Evolutionary conservation across 805 yeast species (phyloP), one percentile per base, ranked within the genome.

Genomic region (Kluyveromyces aestuarii): DNA sequence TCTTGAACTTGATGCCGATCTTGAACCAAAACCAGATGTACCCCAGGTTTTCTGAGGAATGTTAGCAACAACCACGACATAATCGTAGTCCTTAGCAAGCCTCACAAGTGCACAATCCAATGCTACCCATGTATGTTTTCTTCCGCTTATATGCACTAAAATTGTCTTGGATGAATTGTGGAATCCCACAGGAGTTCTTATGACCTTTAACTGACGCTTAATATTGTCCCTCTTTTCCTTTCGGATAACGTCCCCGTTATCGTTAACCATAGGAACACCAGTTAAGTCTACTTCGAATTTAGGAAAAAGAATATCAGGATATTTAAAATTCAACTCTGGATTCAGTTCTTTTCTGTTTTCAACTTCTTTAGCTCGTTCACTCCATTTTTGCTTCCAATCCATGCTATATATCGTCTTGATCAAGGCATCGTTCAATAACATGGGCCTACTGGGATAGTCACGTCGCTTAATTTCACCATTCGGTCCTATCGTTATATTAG

Each of bases 81-180:
- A 74, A 62, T 86, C 95, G 8, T 88, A 87, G 55, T 80, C 70
- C 54, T 76, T 79, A 2, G 82, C 63, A 11, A 82, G 66, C 40
- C 72, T 67, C 43, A 71, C 71, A 47, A 84, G 64, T 7, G 79
- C 69, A 82, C 86, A 86, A 62, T 86, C 95, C 27, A 86, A 63
- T 1, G 88, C 81, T 10, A 84, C 87, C 95, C 95, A 86, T 0
- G 93, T 82, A 67, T 85, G 91, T 48, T 70, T 73, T 50, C 91
- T 69, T 2, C 88, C 95, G 54, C 81, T 73, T 30, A 86, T 70
- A 59, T 84, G 84, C 27, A 82, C 80, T 60, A 85, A 59, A 6
- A 84, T 70, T 1, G 75, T 74, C 56, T 89, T 70, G 37, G 68
- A 66, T 6, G 55, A 50, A 33, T 55, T 58, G 6, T 61, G 57